Base-by-base conservation (phyloP, 1,284 basidiomycete species). In the Heliocybe sulcata region DNA sequence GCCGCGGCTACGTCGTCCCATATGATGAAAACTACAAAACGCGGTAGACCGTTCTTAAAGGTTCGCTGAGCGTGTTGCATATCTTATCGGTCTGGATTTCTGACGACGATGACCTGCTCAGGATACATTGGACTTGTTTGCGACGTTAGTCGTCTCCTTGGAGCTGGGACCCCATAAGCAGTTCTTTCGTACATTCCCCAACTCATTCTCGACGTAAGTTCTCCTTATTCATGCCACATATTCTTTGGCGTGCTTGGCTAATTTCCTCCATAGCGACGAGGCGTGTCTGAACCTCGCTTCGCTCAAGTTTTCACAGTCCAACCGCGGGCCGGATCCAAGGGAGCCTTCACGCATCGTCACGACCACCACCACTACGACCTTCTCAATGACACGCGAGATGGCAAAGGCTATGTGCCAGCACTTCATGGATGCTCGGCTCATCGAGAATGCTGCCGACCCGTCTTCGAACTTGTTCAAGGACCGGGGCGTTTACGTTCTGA, bases 331-430 rank as follows among this genome's bases (percentile, higher is more conserved):
- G 64, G 97, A 99, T 80, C 95, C 97, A 57, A 90, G 93, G 73
- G 95, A 99, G 73, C 94, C 94, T 59, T 85, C 91, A 70, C 87
- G 96, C 65, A 94, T 99, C 69, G 90, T 99, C 65, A 98, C 97
- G 62, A 99, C 96, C 1, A 99, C 97, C 0, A 99, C 97, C 3
- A 99, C 96, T 9, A 99, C 97, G 45, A 99, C 97, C 22, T 99
- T 99, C 73, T 95, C 94, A 59, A 99, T 99, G 97, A 94, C 93
- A 60, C 86, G 94, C 61, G 96, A 99, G 50, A 99, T 99, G 90
- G 97, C 97, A 58, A 97, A 98, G 74, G 94, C 93, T 33, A 98
- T 99, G 85, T 94, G 94, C 72, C 96, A 99, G 72, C 95, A 98
- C 67, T 99, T 98, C 67, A 96, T 99, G 91, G 96, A 99, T 61